Percentiles rank a stretch among this genome's conserved stretches.
These are phyloP conservation scores for Priceomyces medius DNA, from an alignment of 805 yeast species.

Conservation along the genomic window DNA sequence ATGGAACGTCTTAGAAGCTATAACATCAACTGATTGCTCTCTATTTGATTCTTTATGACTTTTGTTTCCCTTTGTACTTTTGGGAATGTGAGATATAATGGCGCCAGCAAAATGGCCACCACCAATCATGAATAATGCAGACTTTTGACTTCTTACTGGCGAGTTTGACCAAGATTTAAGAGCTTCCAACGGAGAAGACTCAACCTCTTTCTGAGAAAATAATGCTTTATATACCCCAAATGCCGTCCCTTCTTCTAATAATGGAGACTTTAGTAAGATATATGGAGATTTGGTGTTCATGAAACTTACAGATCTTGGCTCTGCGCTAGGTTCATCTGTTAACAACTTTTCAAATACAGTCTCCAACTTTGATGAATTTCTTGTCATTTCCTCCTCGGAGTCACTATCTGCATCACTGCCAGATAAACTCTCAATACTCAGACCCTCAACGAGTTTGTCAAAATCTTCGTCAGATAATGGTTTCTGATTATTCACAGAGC, in stretches of 20 bases:
- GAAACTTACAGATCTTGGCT: constrained; percentile 44
- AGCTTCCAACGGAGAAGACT: constrained; percentile 47
- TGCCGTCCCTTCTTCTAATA: constrained; percentile 45
- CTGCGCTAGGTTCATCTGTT: constrained; percentile 18
- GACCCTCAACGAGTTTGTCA: constrained; percentile 50
- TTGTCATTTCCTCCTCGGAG: constrained; percentile 18
- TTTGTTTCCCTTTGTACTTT: constrained; percentile 54
- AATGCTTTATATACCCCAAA: constrained; percentile 69
- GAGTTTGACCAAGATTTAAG: constrained; percentile 37
- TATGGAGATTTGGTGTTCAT: constrained; percentile 71
- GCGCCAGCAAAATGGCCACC: constrained; percentile 99
- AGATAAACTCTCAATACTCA: constrained; percentile 56
- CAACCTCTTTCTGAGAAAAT: constrained; percentile 43
- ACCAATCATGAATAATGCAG: constrained; percentile 90
- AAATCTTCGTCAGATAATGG: constrained; percentile 58
- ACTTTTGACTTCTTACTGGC: constrained; percentile 34
- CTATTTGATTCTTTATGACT: constrained; percentile 47
- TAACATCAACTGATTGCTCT: constrained; percentile 61
- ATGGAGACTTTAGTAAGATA: constrained; percentile 53
- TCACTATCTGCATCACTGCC: constrained; percentile 47
- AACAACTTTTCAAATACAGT: constrained; percentile 18
- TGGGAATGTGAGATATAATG: constrained; percentile 70
- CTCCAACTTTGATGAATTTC: constrained; percentile 15
- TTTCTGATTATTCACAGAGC: constrained; percentile 45
- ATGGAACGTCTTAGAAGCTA: constrained; percentile 84